These are phyloP conservation scores for Colletotrichum brevisporum DNA, from an alignment of 2,329 filamentous ascomycete species.

Conservation along the genomic window DNA sequence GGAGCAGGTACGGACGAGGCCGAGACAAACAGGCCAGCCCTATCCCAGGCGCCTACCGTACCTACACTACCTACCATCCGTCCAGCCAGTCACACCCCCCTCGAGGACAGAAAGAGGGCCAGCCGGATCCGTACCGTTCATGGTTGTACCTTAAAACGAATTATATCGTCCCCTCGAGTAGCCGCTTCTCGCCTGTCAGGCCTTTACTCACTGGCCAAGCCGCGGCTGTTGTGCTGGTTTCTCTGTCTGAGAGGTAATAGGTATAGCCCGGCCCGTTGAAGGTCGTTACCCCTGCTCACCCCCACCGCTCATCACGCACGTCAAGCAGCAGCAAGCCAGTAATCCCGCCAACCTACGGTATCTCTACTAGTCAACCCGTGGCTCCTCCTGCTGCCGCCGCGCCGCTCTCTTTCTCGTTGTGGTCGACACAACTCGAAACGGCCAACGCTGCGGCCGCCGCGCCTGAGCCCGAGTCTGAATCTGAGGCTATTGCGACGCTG, in stretches of 20 bases:
- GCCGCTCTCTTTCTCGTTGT: slow-evolving; percentile 33
- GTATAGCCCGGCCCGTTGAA: slow-evolving; percentile 34
- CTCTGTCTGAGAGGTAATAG: slow-evolving; percentile 29
- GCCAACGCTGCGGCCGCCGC: slow-evolving; percentile 31
- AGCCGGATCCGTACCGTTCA: slow-evolving; percentile 22
- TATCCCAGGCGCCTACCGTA: slow-evolving; percentile 24
- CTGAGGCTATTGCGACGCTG: slow-evolving; percentile 36
- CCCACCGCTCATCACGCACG: slow-evolving; percentile 39
- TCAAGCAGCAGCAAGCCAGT: slow-evolving; percentile 36
- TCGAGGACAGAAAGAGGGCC: slow-evolving; percentile 18
- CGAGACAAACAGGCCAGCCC: slow-evolving; percentile 33
- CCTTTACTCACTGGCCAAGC: slow-evolving; percentile 18
- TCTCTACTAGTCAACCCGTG: slow-evolving; percentile 28
- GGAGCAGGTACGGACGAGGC: slow-evolving; percentile 28
- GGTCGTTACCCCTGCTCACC: slow-evolving; percentile 32
- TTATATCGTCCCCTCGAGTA: slow-evolving; percentile 30
- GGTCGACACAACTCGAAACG: slow-evolving; percentile 33
- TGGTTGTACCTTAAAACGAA: slow-evolving; percentile 38
- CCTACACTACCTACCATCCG: neutral
- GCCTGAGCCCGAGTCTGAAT: slow-evolving; percentile 15
- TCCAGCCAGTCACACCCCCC: slow-evolving; percentile 17
- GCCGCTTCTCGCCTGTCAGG: neutral
- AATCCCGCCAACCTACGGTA: slow-evolving; percentile 20
- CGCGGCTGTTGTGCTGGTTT: slow-evolving; percentile 18
- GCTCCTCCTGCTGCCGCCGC: slow-evolving; percentile 29